phyloP scores from a whole-genome alignment of 2,329 filamentous ascomycete genomes.

The Phyllosticta citrichinensis region DNA sequence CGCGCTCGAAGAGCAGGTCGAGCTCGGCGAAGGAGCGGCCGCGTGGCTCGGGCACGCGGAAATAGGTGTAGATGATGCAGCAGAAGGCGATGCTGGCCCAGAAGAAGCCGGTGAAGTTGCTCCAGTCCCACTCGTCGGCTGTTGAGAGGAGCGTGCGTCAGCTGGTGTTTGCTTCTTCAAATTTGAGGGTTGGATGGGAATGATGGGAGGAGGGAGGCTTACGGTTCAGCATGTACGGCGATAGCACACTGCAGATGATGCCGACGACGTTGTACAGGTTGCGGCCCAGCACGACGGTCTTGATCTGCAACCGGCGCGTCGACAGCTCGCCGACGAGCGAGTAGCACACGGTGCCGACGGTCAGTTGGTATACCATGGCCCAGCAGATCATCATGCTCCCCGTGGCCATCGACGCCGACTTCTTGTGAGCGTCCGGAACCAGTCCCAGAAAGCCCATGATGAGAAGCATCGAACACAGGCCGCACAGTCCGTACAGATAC shows the following conservation, averaged over 20 bases:
- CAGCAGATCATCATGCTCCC: constrained; percentile 62
- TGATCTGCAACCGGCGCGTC: constrained; percentile 74
- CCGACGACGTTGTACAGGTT: constrained; percentile 68
- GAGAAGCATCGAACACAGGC: constrained; percentile 66
- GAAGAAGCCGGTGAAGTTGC: constrained; percentile 80
- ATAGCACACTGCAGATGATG: constrained; percentile 72
- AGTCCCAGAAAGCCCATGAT: constrained; percentile 77
- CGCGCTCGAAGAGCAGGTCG: constrained; percentile 71
- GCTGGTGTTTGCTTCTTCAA: neutral
- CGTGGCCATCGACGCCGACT: constrained; percentile 60
- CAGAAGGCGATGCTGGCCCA: constrained; percentile 73
- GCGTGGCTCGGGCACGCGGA: constrained; percentile 68
- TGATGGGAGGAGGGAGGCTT: neutral
- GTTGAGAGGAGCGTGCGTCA: neutral
- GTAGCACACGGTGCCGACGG: constrained; percentile 83
- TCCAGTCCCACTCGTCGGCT: constrained; percentile 72
- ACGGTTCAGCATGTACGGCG: constrained; percentile 85
- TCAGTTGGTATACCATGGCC: constrained; percentile 66
- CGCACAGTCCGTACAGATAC: constrained; percentile 61
- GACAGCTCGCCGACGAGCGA: constrained; percentile 79
- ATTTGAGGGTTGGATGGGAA: too few relatives aligned
- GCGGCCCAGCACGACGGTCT: constrained; percentile 79
- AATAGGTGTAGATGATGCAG: constrained; percentile 73
- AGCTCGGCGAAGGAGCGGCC: constrained; percentile 80
- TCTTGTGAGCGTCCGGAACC: constrained; percentile 49